A percentile compares a stretch with the other conserved stretches of the same genome.
These are phyloP conservation scores for Stephania cephalantha DNA, from an alignment of 164 flowering plant genomes.

Conservation along the genomic window DNA sequence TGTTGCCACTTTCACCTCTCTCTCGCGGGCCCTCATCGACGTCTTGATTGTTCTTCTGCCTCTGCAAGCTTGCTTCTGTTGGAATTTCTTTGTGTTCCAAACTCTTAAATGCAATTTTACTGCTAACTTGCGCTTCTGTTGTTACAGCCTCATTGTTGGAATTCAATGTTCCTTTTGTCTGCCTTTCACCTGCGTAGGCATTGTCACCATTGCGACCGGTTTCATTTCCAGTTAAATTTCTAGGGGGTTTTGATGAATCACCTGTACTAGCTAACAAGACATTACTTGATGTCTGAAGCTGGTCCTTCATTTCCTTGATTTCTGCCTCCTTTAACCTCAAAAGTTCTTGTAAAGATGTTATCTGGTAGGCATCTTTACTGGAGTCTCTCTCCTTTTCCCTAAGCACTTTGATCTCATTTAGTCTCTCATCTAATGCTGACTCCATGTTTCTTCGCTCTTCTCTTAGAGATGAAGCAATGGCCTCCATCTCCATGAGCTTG, in stretches of 20 bases:
- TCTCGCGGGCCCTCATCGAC: conserved; percentile 9
- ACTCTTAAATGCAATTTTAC: not conserved
- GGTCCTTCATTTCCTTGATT: conserved; percentile 40
- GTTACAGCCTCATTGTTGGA: no score
- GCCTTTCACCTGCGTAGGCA: not conserved
- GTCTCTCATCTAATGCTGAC: conserved; percentile 41
- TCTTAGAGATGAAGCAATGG: conserved; percentile 45
- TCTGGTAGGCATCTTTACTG: conserved; percentile 19
- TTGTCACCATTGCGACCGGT: not conserved
- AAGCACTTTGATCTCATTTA: conserved; percentile 40
- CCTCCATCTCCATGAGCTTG: conserved; percentile 43
- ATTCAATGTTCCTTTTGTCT: no score
- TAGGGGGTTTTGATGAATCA: conserved; percentile 27
- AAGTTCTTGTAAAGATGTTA: conserved; percentile 25
- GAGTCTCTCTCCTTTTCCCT: conserved; percentile 19
- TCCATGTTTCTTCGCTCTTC: conserved; percentile 45
- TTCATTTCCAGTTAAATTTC: conserved; percentile 17
- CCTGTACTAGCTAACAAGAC: conserved; percentile 30
- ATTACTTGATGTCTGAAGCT: conserved; percentile 18
- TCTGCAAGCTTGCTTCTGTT: conserved; percentile 6
- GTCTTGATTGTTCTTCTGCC: conserved; percentile 1
- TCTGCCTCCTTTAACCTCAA: conserved; percentile 54
- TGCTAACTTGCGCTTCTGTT: not conserved
- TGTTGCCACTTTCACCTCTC: conserved; percentile 7
- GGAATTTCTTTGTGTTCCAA: conserved; percentile 5